phyloP scores from a whole-genome alignment of 306 rosid genomes.

The Gillenia trifoliata region DNA sequence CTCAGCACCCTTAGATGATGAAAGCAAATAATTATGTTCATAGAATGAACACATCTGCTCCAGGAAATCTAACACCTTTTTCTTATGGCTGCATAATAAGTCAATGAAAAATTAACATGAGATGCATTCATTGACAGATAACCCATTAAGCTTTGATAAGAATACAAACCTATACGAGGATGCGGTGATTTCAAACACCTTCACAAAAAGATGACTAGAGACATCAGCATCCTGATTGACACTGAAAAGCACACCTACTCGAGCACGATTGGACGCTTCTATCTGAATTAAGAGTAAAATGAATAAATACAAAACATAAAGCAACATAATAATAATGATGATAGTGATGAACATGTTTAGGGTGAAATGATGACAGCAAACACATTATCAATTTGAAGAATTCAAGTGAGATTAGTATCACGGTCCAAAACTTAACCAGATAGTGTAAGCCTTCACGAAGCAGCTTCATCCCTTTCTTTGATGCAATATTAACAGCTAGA shows the following conservation, averaged over 20 bases:
- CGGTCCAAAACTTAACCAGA: slow-evolving; percentile 53
- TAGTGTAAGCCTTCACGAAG: slow-evolving; percentile 73
- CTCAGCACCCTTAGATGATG: slow-evolving; percentile 41
- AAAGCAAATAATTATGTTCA: slow-evolving; percentile 49
- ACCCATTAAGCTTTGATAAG: slow-evolving; percentile 4
- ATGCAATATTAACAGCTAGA: slow-evolving; percentile 64
- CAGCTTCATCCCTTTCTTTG: slow-evolving; percentile 66
- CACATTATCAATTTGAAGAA: slow-evolving; percentile 5
- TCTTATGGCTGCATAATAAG: slow-evolving; percentile 67
- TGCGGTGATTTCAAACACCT: slow-evolving; percentile 61
- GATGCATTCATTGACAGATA: not conserved
- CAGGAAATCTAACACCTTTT: slow-evolving; percentile 58
- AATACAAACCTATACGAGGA: slow-evolving; percentile 70
- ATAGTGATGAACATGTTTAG: slow-evolving; percentile 10
- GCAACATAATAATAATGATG: slow-evolving; percentile 7
- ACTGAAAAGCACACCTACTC: slow-evolving; percentile 71
- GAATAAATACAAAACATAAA: not conserved
- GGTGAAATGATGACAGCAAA: slow-evolving; percentile 11
- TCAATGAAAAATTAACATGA: not conserved
- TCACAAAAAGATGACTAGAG: slow-evolving; percentile 53
- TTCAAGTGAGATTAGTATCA: slow-evolving; percentile 16
- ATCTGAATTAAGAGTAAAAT: slow-evolving; percentile 43
- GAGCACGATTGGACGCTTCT: slow-evolving; percentile 64
- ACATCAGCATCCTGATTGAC: slow-evolving; percentile 48
- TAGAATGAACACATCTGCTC: slow-evolving; percentile 64